These are phyloP conservation scores for Backusella mclennaniae DNA, from an alignment of 192 early-diverging fungal genomes.

Conservation along the genomic window DNA sequence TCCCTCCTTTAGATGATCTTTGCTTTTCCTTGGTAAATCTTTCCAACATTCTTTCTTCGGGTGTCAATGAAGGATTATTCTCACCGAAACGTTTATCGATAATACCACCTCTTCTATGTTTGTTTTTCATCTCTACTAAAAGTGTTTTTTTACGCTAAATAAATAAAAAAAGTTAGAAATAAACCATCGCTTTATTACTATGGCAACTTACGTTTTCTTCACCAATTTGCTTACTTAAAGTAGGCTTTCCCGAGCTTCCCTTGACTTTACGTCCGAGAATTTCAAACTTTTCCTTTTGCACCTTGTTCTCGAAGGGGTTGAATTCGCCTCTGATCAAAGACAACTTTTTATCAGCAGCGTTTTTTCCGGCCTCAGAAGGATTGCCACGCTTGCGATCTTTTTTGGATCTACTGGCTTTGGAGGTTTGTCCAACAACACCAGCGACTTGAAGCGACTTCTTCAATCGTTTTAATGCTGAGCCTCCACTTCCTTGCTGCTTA, in stretches of 20 bases:
- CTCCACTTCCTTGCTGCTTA: slow-evolving; percentile 29
- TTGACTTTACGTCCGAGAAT: slow-evolving; percentile 83
- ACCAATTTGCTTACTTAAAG: slow-evolving; percentile 74
- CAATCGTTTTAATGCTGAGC: slow-evolving; percentile 81
- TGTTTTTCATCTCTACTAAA: slow-evolving; percentile 69
- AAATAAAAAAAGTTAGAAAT: neutral
- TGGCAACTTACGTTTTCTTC: slow-evolving; percentile 64
- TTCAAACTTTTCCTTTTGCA: slow-evolving; percentile 77
- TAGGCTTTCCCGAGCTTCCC: slow-evolving; percentile 80
- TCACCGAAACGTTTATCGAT: slow-evolving; percentile 97
- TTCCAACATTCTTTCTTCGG: slow-evolving; percentile 95
- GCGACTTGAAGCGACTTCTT: slow-evolving; percentile 74
- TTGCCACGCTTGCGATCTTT: slow-evolving; percentile 59
- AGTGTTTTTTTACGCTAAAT: slow-evolving; percentile 80
- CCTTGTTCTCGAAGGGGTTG: slow-evolving; percentile 93
- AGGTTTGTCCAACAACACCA: slow-evolving; percentile 72
- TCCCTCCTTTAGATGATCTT: slow-evolving; percentile 33
- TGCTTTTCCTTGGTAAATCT: slow-evolving; percentile 89
- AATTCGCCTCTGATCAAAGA: slow-evolving; percentile 43
- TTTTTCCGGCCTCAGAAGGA: slow-evolving; percentile 53
- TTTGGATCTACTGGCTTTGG: slow-evolving; percentile 58
- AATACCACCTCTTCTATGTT: slow-evolving; percentile 69
- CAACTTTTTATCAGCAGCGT: slow-evolving; percentile 49
- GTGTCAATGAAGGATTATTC: slow-evolving; percentile 77
- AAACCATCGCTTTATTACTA: neutral